Evolutionary conservation across 257 asterid species (phyloP).

Genomic region (Ilex aquifolium): DNA sequence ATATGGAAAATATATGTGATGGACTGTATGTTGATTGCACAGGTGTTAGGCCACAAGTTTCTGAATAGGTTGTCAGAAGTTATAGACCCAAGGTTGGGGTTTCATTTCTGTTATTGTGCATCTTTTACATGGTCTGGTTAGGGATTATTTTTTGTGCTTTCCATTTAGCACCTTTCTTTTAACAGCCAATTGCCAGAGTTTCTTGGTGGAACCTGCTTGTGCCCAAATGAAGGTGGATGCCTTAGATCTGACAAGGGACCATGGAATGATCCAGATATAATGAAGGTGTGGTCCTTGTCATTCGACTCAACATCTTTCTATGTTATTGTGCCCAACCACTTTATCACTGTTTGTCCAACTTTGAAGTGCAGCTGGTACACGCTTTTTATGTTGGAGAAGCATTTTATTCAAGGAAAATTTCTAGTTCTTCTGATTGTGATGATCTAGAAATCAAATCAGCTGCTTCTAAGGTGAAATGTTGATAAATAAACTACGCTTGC

Average conservation of each 20-base stretch:
- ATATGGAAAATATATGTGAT: neutral
- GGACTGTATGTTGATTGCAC: slow-evolving; percentile 18
- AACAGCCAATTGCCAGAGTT: slow-evolving; percentile 96
- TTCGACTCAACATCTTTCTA: slow-evolving; percentile 15
- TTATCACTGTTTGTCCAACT: slow-evolving; percentile 29
- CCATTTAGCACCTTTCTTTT: slow-evolving; percentile 12
- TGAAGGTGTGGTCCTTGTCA: slow-evolving; percentile 54
- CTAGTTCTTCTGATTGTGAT: slow-evolving; percentile 46
- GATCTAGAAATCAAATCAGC: slow-evolving; percentile 50
- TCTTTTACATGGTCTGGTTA: slow-evolving; percentile 1
- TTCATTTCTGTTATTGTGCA: slow-evolving; percentile 9
- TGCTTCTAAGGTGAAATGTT: slow-evolving; percentile 42
- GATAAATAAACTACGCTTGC: neutral
- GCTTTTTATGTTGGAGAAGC: slow-evolving; percentile 54
- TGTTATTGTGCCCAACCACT: slow-evolving; percentile 7
- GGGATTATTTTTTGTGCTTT: neutral
- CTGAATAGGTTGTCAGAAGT: slow-evolving; percentile 72
- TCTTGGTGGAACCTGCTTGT: slow-evolving; percentile 90
- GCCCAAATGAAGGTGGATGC: slow-evolving; percentile 84
- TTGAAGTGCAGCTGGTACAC: slow-evolving; percentile 68
- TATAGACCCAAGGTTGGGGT: slow-evolving; percentile 64
- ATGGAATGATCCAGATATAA: slow-evolving; percentile 76
- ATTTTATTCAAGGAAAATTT: slow-evolving; percentile 30
- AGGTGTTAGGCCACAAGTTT: slow-evolving; percentile 85
- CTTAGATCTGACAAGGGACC: slow-evolving; percentile 90